A percentile compares a stretch with the other conserved stretches of the same genome.
Evolutionary conservation across 495 filamentous ascomycete species (phyloP).

Genomic region (Aspergillus hancockii): DNA sequence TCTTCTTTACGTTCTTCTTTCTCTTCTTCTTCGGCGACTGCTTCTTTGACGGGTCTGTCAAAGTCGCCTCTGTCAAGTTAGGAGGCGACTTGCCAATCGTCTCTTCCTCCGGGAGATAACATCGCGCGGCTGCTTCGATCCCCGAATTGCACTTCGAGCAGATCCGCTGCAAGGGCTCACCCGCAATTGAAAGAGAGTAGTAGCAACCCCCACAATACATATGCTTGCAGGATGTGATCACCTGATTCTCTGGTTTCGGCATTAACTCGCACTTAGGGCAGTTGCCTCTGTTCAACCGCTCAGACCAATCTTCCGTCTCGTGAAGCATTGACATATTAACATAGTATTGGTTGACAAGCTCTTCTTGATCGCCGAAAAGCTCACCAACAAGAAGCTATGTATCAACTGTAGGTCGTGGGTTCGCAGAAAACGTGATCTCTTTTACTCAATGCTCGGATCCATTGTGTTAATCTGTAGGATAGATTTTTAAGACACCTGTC

Average conservation of each 20-base stretch:
- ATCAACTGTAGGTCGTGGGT: neutral
- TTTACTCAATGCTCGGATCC: constrained; percentile 10
- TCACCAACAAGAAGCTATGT: neutral
- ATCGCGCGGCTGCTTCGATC: constrained; percentile 21
- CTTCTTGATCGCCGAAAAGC: constrained; percentile 5
- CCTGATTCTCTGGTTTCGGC: constrained; percentile 24
- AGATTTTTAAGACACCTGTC: neutral
- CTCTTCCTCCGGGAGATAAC: neutral
- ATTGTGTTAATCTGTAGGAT: constrained; percentile 15
- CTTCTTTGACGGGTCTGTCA: neutral
- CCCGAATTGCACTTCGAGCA: constrained; percentile 22
- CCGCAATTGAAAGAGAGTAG: constrained; percentile 20
- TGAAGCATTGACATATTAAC: constrained; percentile 31
- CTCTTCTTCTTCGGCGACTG: constrained; percentile 11
- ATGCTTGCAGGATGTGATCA: constrained; percentile 49
- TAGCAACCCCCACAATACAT: constrained; percentile 52
- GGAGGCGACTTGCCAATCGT: constrained; percentile 3
- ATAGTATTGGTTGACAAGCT: constrained; percentile 23
- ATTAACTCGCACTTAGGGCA: constrained; percentile 37
- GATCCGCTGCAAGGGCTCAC: constrained; percentile 12
- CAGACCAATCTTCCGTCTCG: constrained; percentile 27
- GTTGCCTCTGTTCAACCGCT: constrained; percentile 25
- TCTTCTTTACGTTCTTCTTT: neutral
- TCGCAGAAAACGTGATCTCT: neutral
- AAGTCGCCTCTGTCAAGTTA: neutral